Conservation (phyloP, 352 stramenopile genomes). For the Globisporangium spiculum region DNA sequence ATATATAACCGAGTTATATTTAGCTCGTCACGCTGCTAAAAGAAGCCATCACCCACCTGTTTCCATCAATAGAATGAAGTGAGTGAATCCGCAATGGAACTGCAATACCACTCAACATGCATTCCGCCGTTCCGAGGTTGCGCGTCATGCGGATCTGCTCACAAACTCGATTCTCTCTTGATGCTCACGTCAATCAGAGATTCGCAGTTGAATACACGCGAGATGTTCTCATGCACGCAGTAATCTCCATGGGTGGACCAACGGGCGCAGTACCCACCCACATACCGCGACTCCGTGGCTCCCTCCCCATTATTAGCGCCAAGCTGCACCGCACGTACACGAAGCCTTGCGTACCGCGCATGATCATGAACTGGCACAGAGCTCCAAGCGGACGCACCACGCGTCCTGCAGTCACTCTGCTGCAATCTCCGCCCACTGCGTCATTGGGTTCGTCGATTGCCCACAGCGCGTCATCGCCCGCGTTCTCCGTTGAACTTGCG, state of each 20-base stretch:
- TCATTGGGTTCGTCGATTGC: constrained; percentile 1
- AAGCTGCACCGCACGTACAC: neutral
- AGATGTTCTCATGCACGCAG: neutral
- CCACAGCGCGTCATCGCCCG: constrained; percentile 2
- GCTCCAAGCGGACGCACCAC: neutral
- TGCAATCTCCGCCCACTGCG: neutral
- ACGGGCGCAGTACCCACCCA: neutral
- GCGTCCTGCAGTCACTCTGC: neutral
- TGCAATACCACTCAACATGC: neutral
- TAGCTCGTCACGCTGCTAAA: neutral
- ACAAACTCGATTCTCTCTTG: neutral
- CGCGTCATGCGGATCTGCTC: too few species aligned
- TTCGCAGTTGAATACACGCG: neutral
- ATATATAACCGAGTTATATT: neutral
- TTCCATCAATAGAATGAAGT: neutral
- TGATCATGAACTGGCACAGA: too few species aligned
- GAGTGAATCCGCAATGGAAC: neutral
- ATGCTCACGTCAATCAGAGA: neutral
- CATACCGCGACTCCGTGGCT: too few species aligned
- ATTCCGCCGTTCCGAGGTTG: neutral
- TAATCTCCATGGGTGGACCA: neutral
- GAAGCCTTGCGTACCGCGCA: neutral
- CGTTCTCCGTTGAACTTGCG: constrained; percentile 10
- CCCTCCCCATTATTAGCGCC: neutral
- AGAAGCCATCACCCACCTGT: neutral